Evolutionary conservation across 2,329 filamentous ascomycete species (phyloP).

Genomic region (Penicillium sp.): DNA sequence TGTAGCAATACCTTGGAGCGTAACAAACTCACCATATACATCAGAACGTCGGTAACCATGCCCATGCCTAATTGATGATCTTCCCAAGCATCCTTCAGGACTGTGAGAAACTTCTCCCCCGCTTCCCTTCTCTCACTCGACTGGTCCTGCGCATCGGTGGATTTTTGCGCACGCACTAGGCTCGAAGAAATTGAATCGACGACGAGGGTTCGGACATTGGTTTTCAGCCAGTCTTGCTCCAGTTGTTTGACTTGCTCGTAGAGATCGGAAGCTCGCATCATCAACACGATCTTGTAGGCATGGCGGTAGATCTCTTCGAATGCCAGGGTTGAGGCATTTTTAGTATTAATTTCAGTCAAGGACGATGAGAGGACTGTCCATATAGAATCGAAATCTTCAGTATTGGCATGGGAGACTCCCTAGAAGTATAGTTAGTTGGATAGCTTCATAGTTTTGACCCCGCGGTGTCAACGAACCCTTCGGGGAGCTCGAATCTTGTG

Average conservation of each 20-base stretch:
- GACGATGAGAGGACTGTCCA: constrained; percentile 78
- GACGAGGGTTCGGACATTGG: constrained; percentile 70
- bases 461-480: constrained; percentile 53
- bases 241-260: constrained; percentile 79
- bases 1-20: background rate
- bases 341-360: constrained; percentile 83
- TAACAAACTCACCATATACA: constrained; percentile 71
- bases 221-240: constrained; percentile 76
- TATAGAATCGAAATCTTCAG: constrained; percentile 77
- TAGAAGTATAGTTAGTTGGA: constrained; percentile 34
- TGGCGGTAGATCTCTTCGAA: constrained; percentile 95
- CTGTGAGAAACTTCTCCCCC: constrained; percentile 78
- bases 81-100: constrained; percentile 76
- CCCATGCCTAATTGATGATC: constrained; percentile 91
- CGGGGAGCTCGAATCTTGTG: constrained; percentile 67
- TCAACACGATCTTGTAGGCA: constrained; percentile 89
- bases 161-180: constrained; percentile 57
- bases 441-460: constrained; percentile 9
- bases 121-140: constrained; percentile 74
- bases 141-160: constrained; percentile 55
- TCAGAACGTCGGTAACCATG: constrained; percentile 93
- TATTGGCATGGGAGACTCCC: constrained; percentile 57
- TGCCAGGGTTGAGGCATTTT: constrained; percentile 83
- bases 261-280: constrained; percentile 77
- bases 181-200: constrained; percentile 68